phyloP scores from a whole-genome alignment of 163 green algal genomes.

The Trebouxiophyceae sp. region DNA sequence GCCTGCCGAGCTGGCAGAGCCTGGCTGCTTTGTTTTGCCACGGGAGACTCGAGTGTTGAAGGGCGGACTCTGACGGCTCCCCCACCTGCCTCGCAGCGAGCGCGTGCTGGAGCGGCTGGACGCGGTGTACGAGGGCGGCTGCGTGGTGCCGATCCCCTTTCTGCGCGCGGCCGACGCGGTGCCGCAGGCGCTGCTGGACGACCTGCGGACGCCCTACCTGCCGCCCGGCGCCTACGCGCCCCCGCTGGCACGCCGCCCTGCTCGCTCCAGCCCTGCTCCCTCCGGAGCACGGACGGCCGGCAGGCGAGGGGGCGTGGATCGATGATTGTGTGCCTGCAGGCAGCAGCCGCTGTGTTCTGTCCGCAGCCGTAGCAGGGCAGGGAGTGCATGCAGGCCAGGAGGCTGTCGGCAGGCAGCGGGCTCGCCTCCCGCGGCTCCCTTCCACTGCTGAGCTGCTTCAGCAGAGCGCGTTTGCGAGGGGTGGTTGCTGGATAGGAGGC shows the following conservation, averaged over 20 bases:
- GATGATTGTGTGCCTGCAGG: not conserved
- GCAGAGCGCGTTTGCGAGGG: no score
- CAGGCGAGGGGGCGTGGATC: not conserved
- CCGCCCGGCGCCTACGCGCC: not conserved
- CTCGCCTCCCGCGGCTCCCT: no score
- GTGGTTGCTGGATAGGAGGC: no score
- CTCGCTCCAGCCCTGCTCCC: not conserved
- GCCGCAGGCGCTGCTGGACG: conserved; percentile 53
- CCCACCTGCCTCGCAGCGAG: conserved; percentile 9
- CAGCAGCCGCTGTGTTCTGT: not conserved
- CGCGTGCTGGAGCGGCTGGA: conserved; percentile 47
- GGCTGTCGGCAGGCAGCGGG: no score
- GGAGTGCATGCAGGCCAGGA: not conserved
- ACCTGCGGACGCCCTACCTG: conserved; percentile 11
- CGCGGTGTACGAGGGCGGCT: conserved; percentile 55
- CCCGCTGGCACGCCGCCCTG: not conserved
- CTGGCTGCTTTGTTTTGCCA: no score
- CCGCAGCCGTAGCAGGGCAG: not conserved
- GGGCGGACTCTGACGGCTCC: no score
- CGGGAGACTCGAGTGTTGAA: not conserved
- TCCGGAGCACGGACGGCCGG: not conserved
- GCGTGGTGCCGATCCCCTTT: conserved; percentile 74
- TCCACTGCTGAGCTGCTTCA: no score
- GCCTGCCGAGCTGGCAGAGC: no score
- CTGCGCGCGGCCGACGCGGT: conserved; percentile 51